These are phyloP conservation scores for Leishmania mexicana DNA, from an alignment of 208 protist genomes.

Conservation along the genomic window DNA sequence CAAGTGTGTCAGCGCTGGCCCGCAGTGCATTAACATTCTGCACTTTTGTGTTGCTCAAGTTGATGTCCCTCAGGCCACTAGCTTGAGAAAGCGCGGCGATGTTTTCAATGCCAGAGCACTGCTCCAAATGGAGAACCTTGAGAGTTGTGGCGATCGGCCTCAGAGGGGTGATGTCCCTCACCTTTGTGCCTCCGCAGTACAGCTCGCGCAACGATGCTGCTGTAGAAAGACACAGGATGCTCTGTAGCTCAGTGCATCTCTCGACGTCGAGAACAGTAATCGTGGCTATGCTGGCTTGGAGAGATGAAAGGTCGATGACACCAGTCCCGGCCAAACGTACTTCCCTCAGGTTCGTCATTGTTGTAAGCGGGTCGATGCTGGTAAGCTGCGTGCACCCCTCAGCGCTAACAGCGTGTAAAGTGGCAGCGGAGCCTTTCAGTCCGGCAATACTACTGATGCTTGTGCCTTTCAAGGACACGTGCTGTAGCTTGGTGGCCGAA, in stretches of 20 bases:
- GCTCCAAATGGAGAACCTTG: not conserved
- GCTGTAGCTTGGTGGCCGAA: not conserved
- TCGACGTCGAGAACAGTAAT: slow-evolving; percentile 8
- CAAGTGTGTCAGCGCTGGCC: not conserved
- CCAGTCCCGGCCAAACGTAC: not conserved
- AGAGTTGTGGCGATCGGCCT: not conserved
- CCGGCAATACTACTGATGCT: not conserved
- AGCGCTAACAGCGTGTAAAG: not conserved
- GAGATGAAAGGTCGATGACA: not conserved
- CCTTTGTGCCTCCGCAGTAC: slow-evolving; percentile 9
- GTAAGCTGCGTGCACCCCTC: not conserved
- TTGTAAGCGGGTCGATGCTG: slow-evolving; percentile 1
- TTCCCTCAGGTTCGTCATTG: not conserved
- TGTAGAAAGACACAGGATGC: not conserved
- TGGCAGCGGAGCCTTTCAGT: not conserved
- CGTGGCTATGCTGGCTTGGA: not conserved
- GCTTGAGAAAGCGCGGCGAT: not conserved
- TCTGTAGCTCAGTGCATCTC: not conserved
- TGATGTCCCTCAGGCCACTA: not conserved
- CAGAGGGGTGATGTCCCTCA: not conserved
- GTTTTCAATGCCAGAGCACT: not conserved
- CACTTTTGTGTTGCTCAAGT: not conserved
- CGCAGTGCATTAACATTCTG: not conserved
- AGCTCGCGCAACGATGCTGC: slow-evolving; percentile 2
- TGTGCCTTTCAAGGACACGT: slow-evolving; percentile 3